Evolutionary conservation across 2,329 filamentous ascomycete genomes (phyloP), one percentile per base, ranked within the genome.

Genomic region (Curvularia lunata): DNA sequence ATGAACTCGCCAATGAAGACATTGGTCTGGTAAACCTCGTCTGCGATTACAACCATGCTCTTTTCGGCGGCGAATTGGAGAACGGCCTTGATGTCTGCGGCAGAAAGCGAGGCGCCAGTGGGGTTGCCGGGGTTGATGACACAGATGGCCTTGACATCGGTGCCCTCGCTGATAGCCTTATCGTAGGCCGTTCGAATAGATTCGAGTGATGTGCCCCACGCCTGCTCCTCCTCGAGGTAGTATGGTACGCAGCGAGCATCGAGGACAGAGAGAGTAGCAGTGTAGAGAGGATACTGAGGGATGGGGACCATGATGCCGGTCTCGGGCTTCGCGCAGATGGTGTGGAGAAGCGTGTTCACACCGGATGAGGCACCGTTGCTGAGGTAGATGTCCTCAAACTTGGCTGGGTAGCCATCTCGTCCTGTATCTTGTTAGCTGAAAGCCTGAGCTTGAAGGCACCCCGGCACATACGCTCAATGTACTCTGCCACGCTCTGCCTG

Each of bases 11-110:
- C 95, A 61, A 90, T 82, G 80, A 99, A 99, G 69, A 99, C 91
- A 79, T 99, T 99, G 74, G 95, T 98, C 81, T 99, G 95, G 86
- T 99, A 99, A 37, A 99, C 95, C 79, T 99, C 95, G 74, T 99
- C 95, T 51, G 95, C 95, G 71, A 99, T 86, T 65, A 98, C 83
- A 54, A 98, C 92, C 25, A 99, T 85, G 68, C 89, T 87, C 83
- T 97, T 87, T 77, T 93, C 84, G 27, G 88, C 88, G 38, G 95
- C 94, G 63, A 97, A 90, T 64, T 95, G 87, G 66, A 98, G 85
- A n/a, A 98, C 91, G 50, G 85, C 84, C 71, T 89, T 87, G 77
- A 99, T 88, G 72, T 97, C 92, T 19, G 87, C 84, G 64, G 90
- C 85, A 34, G 88, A 83, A 18, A 99, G 85, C 52, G 89, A 95